Conservation (phyloP, 2,329 filamentous ascomycete species). For the Corniculantispora saksenae region DNA sequence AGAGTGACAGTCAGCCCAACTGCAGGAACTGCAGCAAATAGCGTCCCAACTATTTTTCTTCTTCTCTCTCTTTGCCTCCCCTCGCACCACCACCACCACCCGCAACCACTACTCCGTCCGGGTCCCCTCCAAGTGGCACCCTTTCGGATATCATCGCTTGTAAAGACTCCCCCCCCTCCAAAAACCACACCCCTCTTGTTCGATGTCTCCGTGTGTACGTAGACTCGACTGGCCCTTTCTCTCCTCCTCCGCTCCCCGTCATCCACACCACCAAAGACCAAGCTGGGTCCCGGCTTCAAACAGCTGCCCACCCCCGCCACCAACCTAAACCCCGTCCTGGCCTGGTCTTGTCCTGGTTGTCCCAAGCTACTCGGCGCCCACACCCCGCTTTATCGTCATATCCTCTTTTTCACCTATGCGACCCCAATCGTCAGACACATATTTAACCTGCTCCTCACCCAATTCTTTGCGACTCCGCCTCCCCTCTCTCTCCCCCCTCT, state of each 20-base stretch:
- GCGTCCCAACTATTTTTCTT: not conserved
- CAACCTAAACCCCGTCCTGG: not conserved
- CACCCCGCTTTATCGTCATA: constrained; percentile 16
- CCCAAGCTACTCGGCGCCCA: constrained; percentile 10
- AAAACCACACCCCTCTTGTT: too few species aligned
- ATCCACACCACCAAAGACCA: too few species aligned
- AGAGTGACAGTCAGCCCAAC: too few species aligned
- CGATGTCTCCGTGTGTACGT: not conserved
- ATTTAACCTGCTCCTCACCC: constrained; percentile 15
- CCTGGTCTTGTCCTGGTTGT: constrained; percentile 1
- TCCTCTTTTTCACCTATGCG: not conserved
- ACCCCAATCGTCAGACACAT: not conserved
- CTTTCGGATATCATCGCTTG: constrained; percentile 16
- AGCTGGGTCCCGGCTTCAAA: not conserved
- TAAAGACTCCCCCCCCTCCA: too few species aligned
- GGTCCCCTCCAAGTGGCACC: not conserved
- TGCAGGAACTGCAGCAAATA: not conserved
- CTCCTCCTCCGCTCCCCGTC: too few species aligned
- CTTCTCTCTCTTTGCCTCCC: too few species aligned
- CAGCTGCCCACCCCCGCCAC: not conserved
- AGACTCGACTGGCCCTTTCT: too few species aligned
- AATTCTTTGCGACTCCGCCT: not conserved
- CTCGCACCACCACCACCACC: too few species aligned
- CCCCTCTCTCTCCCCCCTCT: not conserved
- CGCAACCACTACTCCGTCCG: not conserved